A percentile compares a stretch with the other conserved stretches of the same genome.
Conservation (phyloP, 129 eudicot genomes). For the Rutidosis leptorrhynchoides region DNA sequence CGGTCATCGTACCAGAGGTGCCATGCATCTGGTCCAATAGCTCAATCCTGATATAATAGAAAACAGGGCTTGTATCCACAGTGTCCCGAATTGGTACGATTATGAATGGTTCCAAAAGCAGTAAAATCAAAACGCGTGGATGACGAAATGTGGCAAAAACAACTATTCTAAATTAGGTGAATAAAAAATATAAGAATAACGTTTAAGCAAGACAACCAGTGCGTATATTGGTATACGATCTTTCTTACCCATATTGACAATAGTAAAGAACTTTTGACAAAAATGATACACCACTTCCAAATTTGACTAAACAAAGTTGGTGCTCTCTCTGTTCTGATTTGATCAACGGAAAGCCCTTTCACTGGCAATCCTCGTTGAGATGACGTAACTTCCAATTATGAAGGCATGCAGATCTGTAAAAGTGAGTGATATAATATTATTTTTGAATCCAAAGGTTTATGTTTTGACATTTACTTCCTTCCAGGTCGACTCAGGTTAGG, state of each 20-base stretch:
- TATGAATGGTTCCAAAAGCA: constrained; percentile 79
- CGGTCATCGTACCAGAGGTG: constrained; percentile 81
- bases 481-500: too few relatives aligned
- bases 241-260: constrained; percentile 85
- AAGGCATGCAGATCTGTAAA: constrained; percentile 74
- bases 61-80: too few relatives aligned
- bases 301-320: constrained; percentile 60
- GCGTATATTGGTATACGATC: not conserved
- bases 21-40: constrained; percentile 87
- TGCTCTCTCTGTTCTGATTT: constrained; percentile 60
- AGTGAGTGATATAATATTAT: not conserved
- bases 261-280: constrained; percentile 68
- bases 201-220: not conserved
- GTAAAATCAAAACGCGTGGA: constrained; percentile 77
- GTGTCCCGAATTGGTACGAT: constrained; percentile 90
- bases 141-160: constrained; percentile 62
- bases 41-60: constrained; percentile 93
- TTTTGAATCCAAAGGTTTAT: too few relatives aligned
- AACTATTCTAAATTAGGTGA: not conserved
- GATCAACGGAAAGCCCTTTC: constrained; percentile 60
- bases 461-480: too few relatives aligned
- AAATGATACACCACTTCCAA: constrained; percentile 85
- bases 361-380: constrained; percentile 83
- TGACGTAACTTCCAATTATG: constrained; percentile 78
- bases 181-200: not conserved